Percentiles rank a stretch among this genome's conserved stretches.
Evolutionary conservation across 768 basidiomycete genomes (phyloP).

Genomic region (Pulveroboletus sp.): DNA sequence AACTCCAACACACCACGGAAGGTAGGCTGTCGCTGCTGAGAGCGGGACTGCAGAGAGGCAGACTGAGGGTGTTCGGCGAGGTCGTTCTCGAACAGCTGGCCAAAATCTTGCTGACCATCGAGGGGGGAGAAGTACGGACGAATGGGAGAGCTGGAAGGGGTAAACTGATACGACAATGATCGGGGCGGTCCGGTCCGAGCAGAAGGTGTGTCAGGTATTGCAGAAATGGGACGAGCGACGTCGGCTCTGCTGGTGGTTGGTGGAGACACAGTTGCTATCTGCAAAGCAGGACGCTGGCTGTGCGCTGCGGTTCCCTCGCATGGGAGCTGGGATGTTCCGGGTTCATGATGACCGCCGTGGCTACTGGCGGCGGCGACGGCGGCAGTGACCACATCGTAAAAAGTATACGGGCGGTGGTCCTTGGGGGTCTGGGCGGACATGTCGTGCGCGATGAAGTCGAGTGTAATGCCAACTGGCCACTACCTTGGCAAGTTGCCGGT

Average conservation of each 20-base stretch:
- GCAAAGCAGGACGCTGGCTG: slow-evolving; percentile 12
- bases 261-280: slow-evolving; percentile 13
- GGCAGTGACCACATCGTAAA: slow-evolving; percentile 10
- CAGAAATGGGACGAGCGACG: slow-evolving; percentile 2
- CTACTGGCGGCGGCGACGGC: neutral
- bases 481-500: too few relatives aligned
- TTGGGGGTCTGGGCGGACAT: slow-evolving; percentile 12
- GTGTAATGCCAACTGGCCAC: too few relatives aligned
- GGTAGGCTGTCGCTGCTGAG: slow-evolving; percentile 33
- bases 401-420: neutral
- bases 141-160: slow-evolving; percentile 42
- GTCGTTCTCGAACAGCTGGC: slow-evolving; percentile 27
- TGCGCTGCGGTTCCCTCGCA: slow-evolving; percentile 1
- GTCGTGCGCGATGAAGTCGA: neutral
- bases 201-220: slow-evolving; percentile 47
- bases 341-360: slow-evolving; percentile 1
- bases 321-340: neutral
- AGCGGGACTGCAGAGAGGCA: slow-evolving; percentile 27
- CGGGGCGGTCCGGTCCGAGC: slow-evolving; percentile 71
- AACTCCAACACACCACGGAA: slow-evolving; percentile 67
- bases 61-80: slow-evolving; percentile 33
- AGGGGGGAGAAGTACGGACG: slow-evolving; percentile 27
- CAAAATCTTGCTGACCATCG: slow-evolving; percentile 27
- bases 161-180: slow-evolving; percentile 65
- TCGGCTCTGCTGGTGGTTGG: neutral